These are phyloP conservation scores for Trichopus zeylanicus DNA, from an alignment of 116 monocot species.

Conservation along the genomic window DNA sequence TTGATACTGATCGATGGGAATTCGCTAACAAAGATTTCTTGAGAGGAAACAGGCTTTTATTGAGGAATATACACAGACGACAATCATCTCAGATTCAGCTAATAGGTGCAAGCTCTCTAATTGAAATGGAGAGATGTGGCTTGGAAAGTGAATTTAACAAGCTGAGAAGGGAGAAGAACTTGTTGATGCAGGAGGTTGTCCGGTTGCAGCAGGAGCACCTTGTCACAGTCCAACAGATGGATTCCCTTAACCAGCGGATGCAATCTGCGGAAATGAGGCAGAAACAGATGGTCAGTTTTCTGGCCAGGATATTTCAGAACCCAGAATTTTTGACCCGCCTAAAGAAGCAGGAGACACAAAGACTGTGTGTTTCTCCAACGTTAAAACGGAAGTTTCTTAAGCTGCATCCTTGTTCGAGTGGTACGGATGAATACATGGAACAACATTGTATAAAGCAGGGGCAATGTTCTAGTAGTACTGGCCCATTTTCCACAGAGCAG, in stretches of 20 bases:
- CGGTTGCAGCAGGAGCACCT: conserved; percentile 43
- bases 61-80: conserved; percentile 62
- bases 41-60: conserved; percentile 35
- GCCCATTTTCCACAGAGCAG: conserved; percentile 4
- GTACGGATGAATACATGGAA: conserved; percentile 3
- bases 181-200: conserved; percentile 44
- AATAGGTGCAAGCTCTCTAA: conserved; percentile 13
- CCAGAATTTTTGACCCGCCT: conserved; percentile 32
- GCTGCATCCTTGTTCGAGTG: conserved; percentile 9
- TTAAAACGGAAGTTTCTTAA: conserved; percentile 35
- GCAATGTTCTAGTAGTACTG: background rate
- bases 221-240: conserved; percentile 33
- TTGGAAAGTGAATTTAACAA: conserved; percentile 33
- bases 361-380: conserved; percentile 12
- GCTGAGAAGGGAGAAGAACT: conserved; percentile 40
- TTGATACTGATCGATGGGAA: conserved; percentile 75
- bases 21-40: conserved; percentile 89
- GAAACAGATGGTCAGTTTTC: conserved; percentile 64
- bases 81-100: conserved; percentile 35
- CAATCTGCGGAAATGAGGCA: conserved; percentile 57
- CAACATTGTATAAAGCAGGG: conserved; percentile 7
- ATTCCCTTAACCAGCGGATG: conserved; percentile 34
- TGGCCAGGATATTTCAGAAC: conserved; percentile 49
- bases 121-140: conserved; percentile 12
- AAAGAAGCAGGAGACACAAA: conserved; percentile 29